Conservation (phyloP, 192 early-diverging fungal genomes). For the Radiomyces spectabilis region DNA sequence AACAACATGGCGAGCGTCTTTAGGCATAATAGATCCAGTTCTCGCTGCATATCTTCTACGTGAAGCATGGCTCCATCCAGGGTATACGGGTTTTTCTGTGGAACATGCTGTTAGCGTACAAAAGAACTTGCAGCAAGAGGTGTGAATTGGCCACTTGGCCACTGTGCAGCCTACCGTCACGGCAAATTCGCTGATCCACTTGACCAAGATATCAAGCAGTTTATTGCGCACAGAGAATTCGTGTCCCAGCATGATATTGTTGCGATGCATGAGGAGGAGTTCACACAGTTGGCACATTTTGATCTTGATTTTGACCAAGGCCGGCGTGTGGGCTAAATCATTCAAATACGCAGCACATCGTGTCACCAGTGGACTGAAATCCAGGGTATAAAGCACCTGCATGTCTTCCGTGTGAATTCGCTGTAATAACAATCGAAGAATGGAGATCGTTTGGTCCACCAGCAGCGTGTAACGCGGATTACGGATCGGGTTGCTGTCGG, state of each 20-base stretch:
- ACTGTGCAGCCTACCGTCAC: too few species aligned
- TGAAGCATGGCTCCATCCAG: conserved; percentile 43
- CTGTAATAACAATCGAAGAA: conserved; percentile 62
- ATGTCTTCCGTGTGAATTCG: conserved; percentile 48
- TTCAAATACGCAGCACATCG: conserved; percentile 61
- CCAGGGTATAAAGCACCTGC: conserved; percentile 41
- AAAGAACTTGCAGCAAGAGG: too few species aligned
- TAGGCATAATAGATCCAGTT: conserved; percentile 68
- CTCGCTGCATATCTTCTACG: conserved; percentile 55
- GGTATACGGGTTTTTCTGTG: conserved; percentile 10
- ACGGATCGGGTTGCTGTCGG: conserved; percentile 42
- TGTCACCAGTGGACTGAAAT: conserved; percentile 56
- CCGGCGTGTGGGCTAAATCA: conserved; percentile 36
- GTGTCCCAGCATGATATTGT: conserved; percentile 56
- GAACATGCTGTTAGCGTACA: neutral
- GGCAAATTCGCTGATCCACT: conserved; percentile 63
- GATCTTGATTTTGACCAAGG: conserved; percentile 53
- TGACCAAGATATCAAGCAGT: conserved; percentile 56
- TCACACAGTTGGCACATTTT: conserved; percentile 70
- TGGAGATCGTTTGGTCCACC: conserved; percentile 59
- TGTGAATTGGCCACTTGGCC: too few species aligned
- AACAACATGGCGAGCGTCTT: conserved; percentile 61
- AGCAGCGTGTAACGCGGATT: conserved; percentile 50
- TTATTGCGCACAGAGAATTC: conserved; percentile 62
- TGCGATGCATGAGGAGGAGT: conserved; percentile 59